Base-by-base conservation (phyloP, 164 flowering plant species). In the Nymphaea colorata region DNA sequence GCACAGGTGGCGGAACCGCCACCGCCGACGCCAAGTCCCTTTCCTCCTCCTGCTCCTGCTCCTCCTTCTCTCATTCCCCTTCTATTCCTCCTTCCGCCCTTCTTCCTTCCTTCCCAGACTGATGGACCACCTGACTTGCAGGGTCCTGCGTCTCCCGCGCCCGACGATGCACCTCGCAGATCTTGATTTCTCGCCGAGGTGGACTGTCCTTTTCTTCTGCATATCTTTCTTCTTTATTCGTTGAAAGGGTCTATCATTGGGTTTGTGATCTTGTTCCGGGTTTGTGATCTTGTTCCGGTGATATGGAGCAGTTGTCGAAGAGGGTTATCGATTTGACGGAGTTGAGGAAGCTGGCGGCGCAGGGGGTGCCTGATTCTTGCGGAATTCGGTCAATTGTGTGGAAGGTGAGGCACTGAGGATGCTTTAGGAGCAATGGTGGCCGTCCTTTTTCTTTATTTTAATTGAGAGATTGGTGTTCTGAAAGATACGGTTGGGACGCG, bases 331-430 rank as follows among this genome's bases (percentile, higher is more conserved):
- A 84, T 76, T 41, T 88, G 79, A 71, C 76, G 61, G 98, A 89
- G 66, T 69, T 91, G 75, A 74, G 95, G 78, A 85, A 81, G 68
- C 79, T 94, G 70, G 91, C 95, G 10, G 81, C 87, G 10, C 89
- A 84, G 72, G 90, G 98, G 3, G 76, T 94, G 62, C 95, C 93
- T 0, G 98, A 94, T 80, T 86, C 83, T 60, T 80, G 89, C 44
- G 95, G 92, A 14, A 84, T 91, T 69, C 93, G 98, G 18, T 74
- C 96, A 36, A 83, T 87, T 0, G 88, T 85, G 16, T 94, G 98
- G 98, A 94, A 93, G 94, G 98, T 93, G 61, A 3, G n/a, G n/a
- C n/a, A n/a, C n/a, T n/a, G n/a, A n/a, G n/a, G 61, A 4, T 14
- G 55, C 2, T 51, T n/a, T 51, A 8, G 7, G 7, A 14, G 55